Base-by-base conservation (phyloP, 2,329 filamentous ascomycete species). In the Biscogniauxia sp. region DNA sequence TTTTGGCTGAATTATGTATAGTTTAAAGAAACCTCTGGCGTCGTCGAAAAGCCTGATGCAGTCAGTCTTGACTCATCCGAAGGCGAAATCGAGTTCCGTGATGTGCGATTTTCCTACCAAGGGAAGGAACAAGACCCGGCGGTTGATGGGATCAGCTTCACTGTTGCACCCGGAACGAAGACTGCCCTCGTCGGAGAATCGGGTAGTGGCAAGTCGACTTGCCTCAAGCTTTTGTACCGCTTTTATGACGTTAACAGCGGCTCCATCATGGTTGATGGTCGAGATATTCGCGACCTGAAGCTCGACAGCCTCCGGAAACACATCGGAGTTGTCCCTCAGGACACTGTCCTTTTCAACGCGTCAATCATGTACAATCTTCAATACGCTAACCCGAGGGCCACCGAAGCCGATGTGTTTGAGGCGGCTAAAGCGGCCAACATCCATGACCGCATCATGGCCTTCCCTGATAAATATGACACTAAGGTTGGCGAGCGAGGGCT, bases 311-410 rank as follows among this genome's bases (percentile, higher is more conserved):
- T 86, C 19, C 81, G 83, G 4, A 79, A 79, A 53, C 77, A 80
- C 20, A 82, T 86, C 50, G 84, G 83, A 5, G 77, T 85, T 28
- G 84, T 86, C 1, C 84, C 83, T 0, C 84, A 87, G 65, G 78
- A 76, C 51, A 81, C 83, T 0, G 78, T 84, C 9, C 72, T 87
- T 2, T 87, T 87, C 65, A 80, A 86, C 65, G 82, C 84, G 65
- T 84, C 82, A 1, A 79, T 87, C 62, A 80, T 85, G 74, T 84
- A 84, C 75, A 87, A 87, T 61, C 78, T 87, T 28, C 80, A 80
- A 32, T 87, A 87, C 64, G 83, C 82, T 19, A 80, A 77, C 58
- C 79, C 84, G 19, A 78, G 76, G 2, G 84, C 84, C 6, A 80
- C 78, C 0, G 82, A 85, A 54, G 81, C 82, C 20, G 83, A 86